Evolutionary conservation across 495 filamentous ascomycete genomes (phyloP).

Genomic region (Neurospora africana): DNA sequence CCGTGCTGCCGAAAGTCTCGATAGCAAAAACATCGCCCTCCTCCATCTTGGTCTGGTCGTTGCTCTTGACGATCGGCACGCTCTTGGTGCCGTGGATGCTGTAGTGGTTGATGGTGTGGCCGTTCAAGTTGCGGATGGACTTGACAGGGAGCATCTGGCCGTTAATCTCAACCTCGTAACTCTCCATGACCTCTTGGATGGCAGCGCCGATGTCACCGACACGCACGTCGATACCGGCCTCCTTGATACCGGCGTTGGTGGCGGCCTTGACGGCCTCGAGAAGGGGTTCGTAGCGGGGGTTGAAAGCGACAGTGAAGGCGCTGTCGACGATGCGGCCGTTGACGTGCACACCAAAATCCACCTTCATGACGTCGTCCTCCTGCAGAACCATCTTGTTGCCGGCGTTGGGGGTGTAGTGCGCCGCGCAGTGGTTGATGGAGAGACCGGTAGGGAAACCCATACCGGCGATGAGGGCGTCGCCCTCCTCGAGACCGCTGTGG

Average conservation of each 20-base stretch:
- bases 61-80: constrained; percentile 78
- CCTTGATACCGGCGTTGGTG: constrained; percentile 77
- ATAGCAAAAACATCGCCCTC: constrained; percentile 90
- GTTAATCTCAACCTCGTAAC: constrained; percentile 71
- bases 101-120: constrained; percentile 78
- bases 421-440: constrained; percentile 77
- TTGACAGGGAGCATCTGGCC: constrained; percentile 74
- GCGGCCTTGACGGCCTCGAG: constrained; percentile 73
- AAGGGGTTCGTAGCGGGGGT: constrained; percentile 75
- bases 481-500: constrained; percentile 68
- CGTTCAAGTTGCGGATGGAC: constrained; percentile 77
- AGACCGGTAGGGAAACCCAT: constrained; percentile 86
- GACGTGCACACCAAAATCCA: constrained; percentile 86
- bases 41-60: constrained; percentile 81
- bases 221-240: constrained; percentile 74
- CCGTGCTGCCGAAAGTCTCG: constrained; percentile 89
- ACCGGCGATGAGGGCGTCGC: constrained; percentile 67
- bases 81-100: constrained; percentile 83
- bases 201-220: constrained; percentile 64
- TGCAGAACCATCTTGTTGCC: constrained; percentile 75
- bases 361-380: constrained; percentile 81
- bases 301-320: constrained; percentile 83
- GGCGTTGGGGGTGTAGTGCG: constrained; percentile 88
- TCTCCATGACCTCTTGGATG: constrained; percentile 86
- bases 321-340: constrained; percentile 88